phyloP scores from a whole-genome alignment of 129 eudicot genomes.

The Pulicaria dysenterica region DNA sequence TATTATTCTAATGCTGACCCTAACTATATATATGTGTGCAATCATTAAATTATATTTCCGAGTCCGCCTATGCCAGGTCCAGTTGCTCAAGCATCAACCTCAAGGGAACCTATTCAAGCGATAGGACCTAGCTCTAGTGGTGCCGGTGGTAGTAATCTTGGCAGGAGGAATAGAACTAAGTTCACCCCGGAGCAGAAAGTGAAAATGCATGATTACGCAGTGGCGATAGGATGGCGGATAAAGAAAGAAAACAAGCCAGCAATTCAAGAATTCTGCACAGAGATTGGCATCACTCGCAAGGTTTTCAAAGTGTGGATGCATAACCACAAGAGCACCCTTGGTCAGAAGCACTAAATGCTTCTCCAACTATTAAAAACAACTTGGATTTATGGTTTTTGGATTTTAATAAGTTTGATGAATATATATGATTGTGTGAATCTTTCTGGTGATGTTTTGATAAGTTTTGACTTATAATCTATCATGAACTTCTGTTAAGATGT shows the following conservation, averaged over 20 bases:
- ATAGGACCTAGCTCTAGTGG: constrained; percentile 29
- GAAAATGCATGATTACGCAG: constrained; percentile 56
- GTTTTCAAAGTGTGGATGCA: constrained; percentile 83
- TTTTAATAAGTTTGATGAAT: not conserved
- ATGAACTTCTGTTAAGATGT: too few species aligned
- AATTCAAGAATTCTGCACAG: constrained; percentile 54
- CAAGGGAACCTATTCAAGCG: constrained; percentile 50
- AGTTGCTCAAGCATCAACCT: constrained; percentile 55
- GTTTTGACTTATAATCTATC: too few species aligned
- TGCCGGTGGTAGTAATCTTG: constrained; percentile 22
- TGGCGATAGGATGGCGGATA: constrained; percentile 62
- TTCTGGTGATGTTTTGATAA: too few species aligned
- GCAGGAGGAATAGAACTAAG: constrained; percentile 54
- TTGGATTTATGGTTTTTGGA: not conserved
- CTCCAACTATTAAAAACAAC: not conserved
- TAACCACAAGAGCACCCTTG: constrained; percentile 71
- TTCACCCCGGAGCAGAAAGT: constrained; percentile 70
- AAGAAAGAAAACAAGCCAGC: constrained; percentile 55
- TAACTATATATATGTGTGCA: too few species aligned
- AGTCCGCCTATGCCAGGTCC: constrained; percentile 39
- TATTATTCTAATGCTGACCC: too few species aligned
- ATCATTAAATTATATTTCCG: not conserved
- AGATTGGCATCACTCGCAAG: constrained; percentile 56
- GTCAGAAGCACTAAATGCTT: constrained; percentile 42
- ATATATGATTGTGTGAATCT: too few species aligned